Evolutionary conservation across 2,329 filamentous ascomycete species (phyloP).

Genomic region (Clarireedia monteithiana): DNA sequence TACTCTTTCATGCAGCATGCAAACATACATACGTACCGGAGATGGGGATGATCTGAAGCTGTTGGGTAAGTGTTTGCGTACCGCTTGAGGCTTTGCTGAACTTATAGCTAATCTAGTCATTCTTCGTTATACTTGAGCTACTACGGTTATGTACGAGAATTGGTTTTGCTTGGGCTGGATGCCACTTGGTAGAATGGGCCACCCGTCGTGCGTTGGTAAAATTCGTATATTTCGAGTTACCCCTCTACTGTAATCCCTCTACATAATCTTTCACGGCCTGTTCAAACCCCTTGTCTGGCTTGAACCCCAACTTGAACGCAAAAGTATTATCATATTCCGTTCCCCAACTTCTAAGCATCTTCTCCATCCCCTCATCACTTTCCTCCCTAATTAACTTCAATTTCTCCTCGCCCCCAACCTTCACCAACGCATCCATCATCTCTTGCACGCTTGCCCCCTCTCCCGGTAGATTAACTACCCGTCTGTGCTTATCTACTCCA

Average conservation of each 20-base stretch:
- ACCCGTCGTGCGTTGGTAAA: too few relatives aligned
- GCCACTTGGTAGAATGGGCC: too few relatives aligned
- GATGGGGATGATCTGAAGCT: too few relatives aligned
- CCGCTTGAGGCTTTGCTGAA: too few relatives aligned
- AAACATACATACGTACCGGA: background rate
- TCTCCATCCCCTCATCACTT: slow-evolving; percentile 44
- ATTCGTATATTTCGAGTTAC: background rate
- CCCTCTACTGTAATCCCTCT: slow-evolving; percentile 18
- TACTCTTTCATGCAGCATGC: background rate
- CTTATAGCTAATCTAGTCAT: too few relatives aligned
- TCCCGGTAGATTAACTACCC: slow-evolving; percentile 51
- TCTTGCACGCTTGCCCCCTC: slow-evolving; percentile 50
- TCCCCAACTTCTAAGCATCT: slow-evolving; percentile 53
- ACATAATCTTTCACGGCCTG: slow-evolving; percentile 47
- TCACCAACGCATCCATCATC: slow-evolving; percentile 49
- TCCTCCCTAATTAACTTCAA: slow-evolving; percentile 46
- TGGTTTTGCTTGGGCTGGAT: too few relatives aligned
- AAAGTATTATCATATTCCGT: slow-evolving; percentile 46
- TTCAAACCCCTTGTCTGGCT: slow-evolving; percentile 44
- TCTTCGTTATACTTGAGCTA: too few relatives aligned
- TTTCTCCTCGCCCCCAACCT: slow-evolving; percentile 47
- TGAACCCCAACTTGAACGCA: slow-evolving; percentile 43
- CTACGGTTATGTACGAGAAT: too few relatives aligned
- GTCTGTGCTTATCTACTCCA: slow-evolving; percentile 30
- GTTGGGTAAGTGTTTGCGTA: too few relatives aligned